Evolutionary conservation across 2,329 filamentous ascomycete genomes (phyloP).

Genomic region (Fonsecaea nubica): DNA sequence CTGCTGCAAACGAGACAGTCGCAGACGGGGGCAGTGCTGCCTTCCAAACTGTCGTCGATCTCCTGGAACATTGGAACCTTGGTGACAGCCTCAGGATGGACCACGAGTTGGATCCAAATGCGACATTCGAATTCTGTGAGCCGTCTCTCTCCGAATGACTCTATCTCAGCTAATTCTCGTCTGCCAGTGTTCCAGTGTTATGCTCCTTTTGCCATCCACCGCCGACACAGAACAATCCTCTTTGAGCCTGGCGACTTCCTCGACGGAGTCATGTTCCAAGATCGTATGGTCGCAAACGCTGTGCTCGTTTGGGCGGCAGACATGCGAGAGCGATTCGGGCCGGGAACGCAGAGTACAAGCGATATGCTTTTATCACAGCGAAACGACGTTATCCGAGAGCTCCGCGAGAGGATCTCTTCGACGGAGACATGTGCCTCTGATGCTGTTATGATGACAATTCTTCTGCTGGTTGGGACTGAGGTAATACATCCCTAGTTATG

Average conservation of each 20-base stretch:
- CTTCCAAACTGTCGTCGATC: conserved; percentile 16
- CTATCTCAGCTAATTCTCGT: background rate
- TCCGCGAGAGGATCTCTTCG: conserved; percentile 19
- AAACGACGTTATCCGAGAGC: conserved; percentile 20
- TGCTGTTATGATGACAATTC: conserved; percentile 21
- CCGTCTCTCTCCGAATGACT: background rate
- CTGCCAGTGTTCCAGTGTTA: conserved; percentile 12
- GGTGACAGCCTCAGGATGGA: conserved; percentile 9
- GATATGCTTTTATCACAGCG: conserved; percentile 16
- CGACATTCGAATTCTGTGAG: conserved; percentile 21
- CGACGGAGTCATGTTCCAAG: conserved; percentile 13
- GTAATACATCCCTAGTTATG: background rate
- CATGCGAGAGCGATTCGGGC: conserved; percentile 8
- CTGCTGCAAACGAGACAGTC: background rate
- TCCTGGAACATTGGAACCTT: conserved; percentile 14
- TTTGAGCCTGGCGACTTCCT: conserved; percentile 17
- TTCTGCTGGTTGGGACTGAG: conserved; percentile 17
- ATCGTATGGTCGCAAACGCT: conserved; percentile 19
- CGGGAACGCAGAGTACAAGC: background rate
- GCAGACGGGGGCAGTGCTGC: conserved; percentile 1
- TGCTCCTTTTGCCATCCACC: conserved; percentile 20
- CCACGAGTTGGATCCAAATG: conserved; percentile 12
- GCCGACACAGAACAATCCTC: conserved; percentile 6
- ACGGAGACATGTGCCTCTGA: conserved; percentile 14
- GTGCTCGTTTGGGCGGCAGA: conserved; percentile 17